Conservation (phyloP, 1,284 basidiomycete species). For the Malassezia vespertilionis region DNA sequence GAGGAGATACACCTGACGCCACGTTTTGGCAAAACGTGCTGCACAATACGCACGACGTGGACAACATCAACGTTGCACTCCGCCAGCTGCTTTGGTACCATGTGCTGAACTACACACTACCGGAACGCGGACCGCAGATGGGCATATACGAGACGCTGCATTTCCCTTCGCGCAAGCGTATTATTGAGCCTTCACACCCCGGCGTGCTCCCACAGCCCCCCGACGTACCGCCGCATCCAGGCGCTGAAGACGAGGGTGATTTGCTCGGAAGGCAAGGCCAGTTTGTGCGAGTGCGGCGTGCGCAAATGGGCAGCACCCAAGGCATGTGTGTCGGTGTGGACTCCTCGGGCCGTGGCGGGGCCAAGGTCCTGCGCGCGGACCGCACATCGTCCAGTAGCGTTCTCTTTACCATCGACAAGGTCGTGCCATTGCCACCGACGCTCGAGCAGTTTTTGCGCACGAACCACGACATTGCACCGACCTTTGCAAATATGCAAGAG, state of each 20-base stretch:
- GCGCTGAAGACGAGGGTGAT: conserved; percentile 51
- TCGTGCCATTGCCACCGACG: conserved; percentile 66
- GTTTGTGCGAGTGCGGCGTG: conserved; percentile 55
- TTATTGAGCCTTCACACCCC: conserved; percentile 53
- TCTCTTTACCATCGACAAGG: conserved; percentile 62
- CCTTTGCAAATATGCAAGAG: conserved; percentile 29
- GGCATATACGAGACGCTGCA: conserved; percentile 28
- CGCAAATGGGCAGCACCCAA: not conserved
- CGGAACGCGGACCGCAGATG: conserved; percentile 2
- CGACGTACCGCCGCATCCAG: conserved; percentile 24
- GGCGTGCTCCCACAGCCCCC: conserved; percentile 38
- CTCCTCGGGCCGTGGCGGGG: conserved; percentile 60
- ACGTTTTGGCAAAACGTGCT: conserved; percentile 6
- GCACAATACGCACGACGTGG: not conserved
- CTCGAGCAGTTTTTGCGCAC: conserved; percentile 54
- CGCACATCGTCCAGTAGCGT: conserved; percentile 57
- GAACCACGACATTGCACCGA: not conserved
- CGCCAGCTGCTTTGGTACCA: conserved; percentile 91
- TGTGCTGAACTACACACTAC: conserved; percentile 71
- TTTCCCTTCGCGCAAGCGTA: conserved; percentile 70
- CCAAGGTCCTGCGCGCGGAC: conserved; percentile 47
- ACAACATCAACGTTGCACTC: conserved; percentile 69
- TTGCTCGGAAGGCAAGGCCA: conserved; percentile 73
- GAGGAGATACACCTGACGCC: not conserved
- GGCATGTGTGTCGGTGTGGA: conserved; percentile 48